A percentile compares a stretch with the other conserved stretches of the same genome.
Conservation (phyloP, 2,329 filamentous ascomycete genomes). For the Apiospora sp. region DNA sequence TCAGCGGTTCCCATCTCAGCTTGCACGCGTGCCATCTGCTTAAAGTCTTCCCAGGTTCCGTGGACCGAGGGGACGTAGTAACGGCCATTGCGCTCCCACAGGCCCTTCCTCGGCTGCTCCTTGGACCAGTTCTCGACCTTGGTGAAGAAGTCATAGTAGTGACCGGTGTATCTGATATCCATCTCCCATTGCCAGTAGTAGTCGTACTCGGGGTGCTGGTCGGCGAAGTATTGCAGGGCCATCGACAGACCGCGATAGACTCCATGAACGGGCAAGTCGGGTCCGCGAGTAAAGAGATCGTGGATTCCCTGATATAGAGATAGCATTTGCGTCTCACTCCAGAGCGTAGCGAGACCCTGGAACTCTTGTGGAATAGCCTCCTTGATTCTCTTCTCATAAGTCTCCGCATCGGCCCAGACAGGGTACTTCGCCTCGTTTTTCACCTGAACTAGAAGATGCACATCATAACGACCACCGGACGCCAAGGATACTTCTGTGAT, state of each 20-base stretch:
- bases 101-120: constrained; percentile 77
- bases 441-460: constrained; percentile 86
- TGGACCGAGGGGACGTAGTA: constrained; percentile 83
- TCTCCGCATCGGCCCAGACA: constrained; percentile 78
- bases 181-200: constrained; percentile 97
- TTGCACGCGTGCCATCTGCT: constrained; percentile 78
- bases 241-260: constrained; percentile 93
- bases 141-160: constrained; percentile 80
- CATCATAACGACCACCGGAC: constrained; percentile 85
- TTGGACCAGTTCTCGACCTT: constrained; percentile 75
- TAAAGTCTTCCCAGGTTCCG: constrained; percentile 82
- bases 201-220: constrained; percentile 87
- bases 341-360: constrained; percentile 85
- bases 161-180: constrained; percentile 89
- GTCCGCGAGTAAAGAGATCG: constrained; percentile 72
- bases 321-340: constrained; percentile 94
- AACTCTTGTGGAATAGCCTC: constrained; percentile 84
- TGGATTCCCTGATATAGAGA: constrained; percentile 88
- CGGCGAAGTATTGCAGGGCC: constrained; percentile 93
- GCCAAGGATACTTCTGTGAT: constrained; percentile 83
- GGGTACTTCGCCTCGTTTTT: constrained; percentile 77
- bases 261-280: constrained; percentile 82
- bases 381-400: constrained; percentile 72
- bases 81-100: constrained; percentile 81
- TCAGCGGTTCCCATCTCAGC: constrained; percentile 73